A percentile compares a stretch with the other conserved stretches of the same genome.
Conservation (phyloP, 129 eudicot genomes). For the Artemisia tridentata region DNA sequence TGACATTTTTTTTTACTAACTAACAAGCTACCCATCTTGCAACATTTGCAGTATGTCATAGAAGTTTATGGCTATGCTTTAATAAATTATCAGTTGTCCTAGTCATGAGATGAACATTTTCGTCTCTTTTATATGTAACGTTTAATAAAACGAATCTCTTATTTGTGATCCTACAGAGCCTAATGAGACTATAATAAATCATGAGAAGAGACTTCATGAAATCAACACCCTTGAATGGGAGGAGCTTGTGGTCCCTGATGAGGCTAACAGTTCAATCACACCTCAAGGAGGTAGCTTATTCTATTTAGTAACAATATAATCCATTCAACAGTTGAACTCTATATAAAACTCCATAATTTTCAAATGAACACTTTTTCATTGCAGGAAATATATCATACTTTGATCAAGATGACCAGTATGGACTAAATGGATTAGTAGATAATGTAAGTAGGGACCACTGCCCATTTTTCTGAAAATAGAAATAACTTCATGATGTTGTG, state of each 20-base stretch:
- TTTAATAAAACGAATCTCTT: background rate
- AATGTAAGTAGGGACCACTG: conserved; percentile 46
- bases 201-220: conserved; percentile 80
- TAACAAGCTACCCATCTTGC: too few species aligned
- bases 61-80: too few species aligned
- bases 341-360: conserved; percentile 1
- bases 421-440: conserved; percentile 35
- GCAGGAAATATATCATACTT: conserved; percentile 43
- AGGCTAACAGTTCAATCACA: conserved; percentile 36
- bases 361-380: background rate
- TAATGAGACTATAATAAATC: conserved; percentile 46
- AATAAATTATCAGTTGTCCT: too few species aligned
- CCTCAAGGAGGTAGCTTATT: conserved; percentile 51
- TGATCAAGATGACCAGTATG: conserved; percentile 45
- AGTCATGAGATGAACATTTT: too few species aligned
- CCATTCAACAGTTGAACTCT: conserved; percentile 10
- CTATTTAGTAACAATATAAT: conserved; percentile 7
- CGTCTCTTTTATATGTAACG: background rate
- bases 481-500: background rate
- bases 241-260: conserved; percentile 73
- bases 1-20: too few species aligned
- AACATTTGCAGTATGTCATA: too few species aligned
- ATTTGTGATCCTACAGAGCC: conserved; percentile 40
- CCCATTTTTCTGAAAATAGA: background rate
- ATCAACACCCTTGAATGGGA: conserved; percentile 97